A percentile compares a stretch with the other conserved stretches of the same genome.
These are phyloP conservation scores for Aspergillus candidus DNA, from an alignment of 2,329 filamentous ascomycete genomes.

Conservation along the genomic window DNA sequence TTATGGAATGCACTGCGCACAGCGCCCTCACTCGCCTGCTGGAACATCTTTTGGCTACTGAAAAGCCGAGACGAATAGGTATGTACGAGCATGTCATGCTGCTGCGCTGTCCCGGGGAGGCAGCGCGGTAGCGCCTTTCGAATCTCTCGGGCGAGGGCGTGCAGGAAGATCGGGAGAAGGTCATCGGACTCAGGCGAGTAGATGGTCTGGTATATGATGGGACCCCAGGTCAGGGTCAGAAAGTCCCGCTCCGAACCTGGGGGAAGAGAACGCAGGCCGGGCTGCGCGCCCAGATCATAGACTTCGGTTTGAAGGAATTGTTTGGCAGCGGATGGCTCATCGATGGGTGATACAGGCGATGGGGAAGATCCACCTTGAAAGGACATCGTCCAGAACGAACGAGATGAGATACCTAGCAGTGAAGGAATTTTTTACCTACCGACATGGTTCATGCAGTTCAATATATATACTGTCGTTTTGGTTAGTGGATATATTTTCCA, in stretches of 20 bases:
- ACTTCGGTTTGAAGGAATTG: slow-evolving; percentile 25
- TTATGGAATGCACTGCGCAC: slow-evolving; percentile 23
- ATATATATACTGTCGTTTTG: too few relatives aligned
- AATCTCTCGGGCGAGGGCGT: slow-evolving; percentile 57
- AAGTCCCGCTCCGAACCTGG: slow-evolving; percentile 24
- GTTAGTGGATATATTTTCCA: too few relatives aligned
- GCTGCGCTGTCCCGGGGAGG: slow-evolving; percentile 17
- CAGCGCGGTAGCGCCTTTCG: slow-evolving; percentile 12
- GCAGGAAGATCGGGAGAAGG: slow-evolving; percentile 50
- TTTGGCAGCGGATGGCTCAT: slow-evolving; percentile 13
- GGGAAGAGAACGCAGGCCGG: slow-evolving; percentile 21
- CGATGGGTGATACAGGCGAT: too few relatives aligned
- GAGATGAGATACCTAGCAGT: too few relatives aligned
- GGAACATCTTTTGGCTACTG: slow-evolving; percentile 12
- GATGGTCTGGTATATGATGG: slow-evolving; percentile 23
- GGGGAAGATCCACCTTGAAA: slow-evolving; percentile 2
- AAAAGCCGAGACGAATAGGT: slow-evolving; percentile 25
- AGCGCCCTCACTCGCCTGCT: slow-evolving; percentile 11
- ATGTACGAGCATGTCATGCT: slow-evolving; percentile 13
- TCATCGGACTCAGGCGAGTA: slow-evolving; percentile 21
- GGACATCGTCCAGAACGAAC: too few relatives aligned
- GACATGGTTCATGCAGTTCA: too few relatives aligned
- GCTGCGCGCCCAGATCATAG: slow-evolving; percentile 19
- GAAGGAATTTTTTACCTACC: too few relatives aligned
- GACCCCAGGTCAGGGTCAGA: slow-evolving; percentile 25